Conservation (phyloP, 2,329 filamentous ascomycete species). For the Venturia pyrina region DNA sequence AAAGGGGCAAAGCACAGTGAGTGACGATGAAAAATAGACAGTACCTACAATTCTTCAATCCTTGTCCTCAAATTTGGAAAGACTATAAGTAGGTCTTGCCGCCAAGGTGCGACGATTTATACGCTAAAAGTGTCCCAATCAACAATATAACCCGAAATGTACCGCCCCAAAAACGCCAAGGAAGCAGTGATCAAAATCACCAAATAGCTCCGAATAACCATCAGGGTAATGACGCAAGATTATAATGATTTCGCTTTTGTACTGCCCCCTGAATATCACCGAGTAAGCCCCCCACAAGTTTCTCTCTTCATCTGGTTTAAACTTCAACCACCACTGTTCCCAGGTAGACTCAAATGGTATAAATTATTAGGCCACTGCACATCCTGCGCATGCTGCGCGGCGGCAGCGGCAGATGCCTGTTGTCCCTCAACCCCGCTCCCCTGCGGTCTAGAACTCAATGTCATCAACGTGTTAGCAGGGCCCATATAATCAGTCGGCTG, state of each 20-base stretch:
- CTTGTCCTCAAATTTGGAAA: too few relatives aligned
- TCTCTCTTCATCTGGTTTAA: neutral
- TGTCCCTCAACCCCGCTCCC: neutral
- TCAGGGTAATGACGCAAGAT: neutral
- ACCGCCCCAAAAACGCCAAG: neutral
- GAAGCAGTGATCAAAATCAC: neutral
- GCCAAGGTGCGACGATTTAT: neutral
- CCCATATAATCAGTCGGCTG: slow-evolving; percentile 1
- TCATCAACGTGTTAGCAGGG: neutral
- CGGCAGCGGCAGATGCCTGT: neutral
- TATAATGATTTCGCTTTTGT: neutral
- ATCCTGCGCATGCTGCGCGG: neutral
- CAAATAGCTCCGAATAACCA: too few relatives aligned
- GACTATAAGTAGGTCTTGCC: too few relatives aligned
- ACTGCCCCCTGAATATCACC: neutral
- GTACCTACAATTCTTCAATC: too few relatives aligned
- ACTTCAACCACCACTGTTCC: neutral
- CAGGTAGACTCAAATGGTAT: neutral
- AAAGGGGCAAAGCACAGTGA: too few relatives aligned
- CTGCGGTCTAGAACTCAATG: neutral
- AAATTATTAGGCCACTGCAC: slow-evolving; percentile 3
- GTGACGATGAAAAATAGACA: too few relatives aligned
- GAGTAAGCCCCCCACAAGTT: neutral
- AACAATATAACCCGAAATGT: neutral
- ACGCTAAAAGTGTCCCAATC: neutral